Evolutionary conservation across 495 filamentous ascomycete species (phyloP), one percentile per base, ranked within the genome.

Genomic region (Aspergillus asperescens): DNA sequence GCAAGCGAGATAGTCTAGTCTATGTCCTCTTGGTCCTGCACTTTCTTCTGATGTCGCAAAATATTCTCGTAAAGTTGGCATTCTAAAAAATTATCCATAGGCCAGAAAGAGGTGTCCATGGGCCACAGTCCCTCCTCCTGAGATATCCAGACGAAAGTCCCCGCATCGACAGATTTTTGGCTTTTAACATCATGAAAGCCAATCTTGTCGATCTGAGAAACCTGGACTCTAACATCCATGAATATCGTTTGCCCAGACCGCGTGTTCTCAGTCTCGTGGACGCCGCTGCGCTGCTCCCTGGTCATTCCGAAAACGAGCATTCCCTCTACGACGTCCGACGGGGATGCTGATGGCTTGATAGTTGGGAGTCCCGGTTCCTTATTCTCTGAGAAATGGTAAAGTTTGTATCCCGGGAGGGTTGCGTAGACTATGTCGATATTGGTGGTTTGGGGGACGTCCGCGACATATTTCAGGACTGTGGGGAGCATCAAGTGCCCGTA

Each of bases 401-500:
- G 53, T 20, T 57, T 54, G 24, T 63, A 65, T 6, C 62, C 63
- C 5, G 28, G 35, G 16, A 68, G 50, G 5, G 45, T 61, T 24
- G 64, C 67, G 2, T 40, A 61, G 1, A 54, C 62, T 64, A 69
- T 69, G 42, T 45, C 31, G 42, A 69, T 56, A 12, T 47, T 9
- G 25, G 18, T 22, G 19, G 25, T 5, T 44, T 63, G 62, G 13
- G 51, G 50, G 6, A 50, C 18, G 29, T 54, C 54, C 43, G 61
- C 47, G 31, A 53, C 48, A 28, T 63, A 62, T 32, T 64, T 66
- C 12, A 69, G 50, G 7, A 60, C 59, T 7, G 63, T 64, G 4
- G 66, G 66, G 13, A 69, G 60, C 63, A 64, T 66, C 5, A 64
- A 38, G 0, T 45, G 48, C 7, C 60, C 66, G 35, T 63, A 65